Evolutionary conservation across 306 rosid species (phyloP), one percentile per base, ranked within the genome.

Genomic region (Pueraria montana): DNA sequence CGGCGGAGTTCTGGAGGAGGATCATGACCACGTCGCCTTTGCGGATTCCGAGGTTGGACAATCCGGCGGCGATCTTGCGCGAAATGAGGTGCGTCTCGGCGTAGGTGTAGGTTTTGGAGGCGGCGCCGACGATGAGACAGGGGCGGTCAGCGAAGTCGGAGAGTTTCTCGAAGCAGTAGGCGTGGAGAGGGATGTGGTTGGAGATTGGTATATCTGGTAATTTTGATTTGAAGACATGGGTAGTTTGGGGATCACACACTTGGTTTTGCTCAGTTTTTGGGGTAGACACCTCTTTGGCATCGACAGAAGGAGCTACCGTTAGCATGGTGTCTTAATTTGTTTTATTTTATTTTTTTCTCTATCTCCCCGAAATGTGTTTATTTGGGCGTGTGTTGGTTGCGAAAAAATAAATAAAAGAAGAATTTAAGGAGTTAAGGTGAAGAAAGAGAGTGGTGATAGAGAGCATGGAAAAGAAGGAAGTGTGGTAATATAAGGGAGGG

Each of bases 1-100:
- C 98, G 0, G 94, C 84, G 16, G 86, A 90, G 63, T 95, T 95
- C 6, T 82, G 97, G 49, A 95, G 97, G 11, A 95, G 90, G 36
- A 93, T 87, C 97, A 95, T 92, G 81, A 93, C 56, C 11, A 89
- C 95, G 3, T 93, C 97, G 5, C 94, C 94, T 58, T 87, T 91
- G 0, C 50, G 6, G 84, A 93, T 27, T 0, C 97, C 98, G 5
- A 91, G 89, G 8, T 78, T 63, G 68, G 88, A 76, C 4, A 95
- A 38, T 4, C 94, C 95, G 5, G 92, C 84, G 5, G 94, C 97
- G 27, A 87, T 23, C 16, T 85, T 88, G 2, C 72, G 76, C 0
- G 88, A 84, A 5, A 82, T 2, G 66, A 83, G 91, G 65, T 88
- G 49, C 4, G 94, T 87, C 18, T 95, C 86, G 17, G 85, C 82